phyloP scores from a whole-genome alignment of 495 filamentous ascomycete genomes.

The Glutinoglossum americanum region DNA sequence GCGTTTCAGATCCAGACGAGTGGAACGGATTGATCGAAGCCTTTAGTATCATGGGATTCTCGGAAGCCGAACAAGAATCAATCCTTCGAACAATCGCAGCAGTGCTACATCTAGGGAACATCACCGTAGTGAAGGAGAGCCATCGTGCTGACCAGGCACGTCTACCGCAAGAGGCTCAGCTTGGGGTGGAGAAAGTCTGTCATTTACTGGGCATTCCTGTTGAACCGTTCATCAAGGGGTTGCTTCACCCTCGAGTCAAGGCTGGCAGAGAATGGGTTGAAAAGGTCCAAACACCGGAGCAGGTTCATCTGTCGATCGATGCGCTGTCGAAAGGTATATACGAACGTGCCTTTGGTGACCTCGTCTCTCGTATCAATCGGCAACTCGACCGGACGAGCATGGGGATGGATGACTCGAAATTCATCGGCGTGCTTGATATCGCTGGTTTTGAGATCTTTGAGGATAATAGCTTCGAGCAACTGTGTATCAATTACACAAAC shows the following conservation, averaged over 20 bases:
- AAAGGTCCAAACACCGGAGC: slow-evolving; percentile 91
- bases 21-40: slow-evolving; percentile 82
- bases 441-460: slow-evolving; percentile 99
- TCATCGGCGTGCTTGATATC: slow-evolving; percentile 97
- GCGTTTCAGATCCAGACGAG: slow-evolving; percentile 79
- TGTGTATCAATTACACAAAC: slow-evolving; percentile 99
- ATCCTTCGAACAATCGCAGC: slow-evolving; percentile 78
- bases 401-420: slow-evolving; percentile 67
- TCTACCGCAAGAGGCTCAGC: slow-evolving; percentile 46
- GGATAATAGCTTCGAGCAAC: slow-evolving; percentile 93
- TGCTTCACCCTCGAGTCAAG: slow-evolving; percentile 83
- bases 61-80: slow-evolving; percentile 59
- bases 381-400: slow-evolving; percentile 67
- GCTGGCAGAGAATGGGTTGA: slow-evolving; percentile 96
- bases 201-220: slow-evolving; percentile 62
- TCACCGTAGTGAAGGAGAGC: slow-evolving; percentile 74
- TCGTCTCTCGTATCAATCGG: slow-evolving; percentile 77
- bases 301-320: slow-evolving; percentile 75
- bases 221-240: slow-evolving; percentile 66
- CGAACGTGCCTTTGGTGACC: slow-evolving; percentile 81
- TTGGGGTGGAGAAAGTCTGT: slow-evolving; percentile 56
- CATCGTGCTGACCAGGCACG: slow-evolving; percentile 77
- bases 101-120: slow-evolving; percentile 84
- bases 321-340: slow-evolving; percentile 94
- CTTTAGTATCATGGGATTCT: slow-evolving; percentile 86